Conservation (phyloP, 2,329 filamentous ascomycete genomes). For the Pseudogymnoascus sp. region DNA sequence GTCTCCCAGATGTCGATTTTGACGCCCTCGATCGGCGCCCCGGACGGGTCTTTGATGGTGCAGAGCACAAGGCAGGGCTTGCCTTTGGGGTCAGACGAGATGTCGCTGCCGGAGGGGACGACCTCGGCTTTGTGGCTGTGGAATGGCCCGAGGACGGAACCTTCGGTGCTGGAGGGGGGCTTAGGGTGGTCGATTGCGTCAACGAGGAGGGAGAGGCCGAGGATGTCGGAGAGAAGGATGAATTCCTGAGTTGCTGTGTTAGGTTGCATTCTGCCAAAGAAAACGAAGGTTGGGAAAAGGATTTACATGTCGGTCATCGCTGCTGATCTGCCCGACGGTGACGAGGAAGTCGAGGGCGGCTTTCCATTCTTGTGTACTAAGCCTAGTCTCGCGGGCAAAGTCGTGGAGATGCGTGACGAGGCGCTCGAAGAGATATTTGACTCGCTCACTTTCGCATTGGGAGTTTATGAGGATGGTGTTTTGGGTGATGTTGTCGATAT, state of each 20-base stretch:
- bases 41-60: constrained; percentile 58
- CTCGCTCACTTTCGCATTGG: constrained; percentile 55
- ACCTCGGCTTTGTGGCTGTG: constrained; percentile 70
- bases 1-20: constrained; percentile 84
- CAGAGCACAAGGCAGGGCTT: constrained; percentile 68
- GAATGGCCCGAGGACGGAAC: constrained; percentile 76
- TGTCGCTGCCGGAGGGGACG: constrained; percentile 50
- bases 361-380: too few relatives aligned
- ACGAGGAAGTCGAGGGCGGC: too few relatives aligned
- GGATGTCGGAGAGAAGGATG: constrained; percentile 73
- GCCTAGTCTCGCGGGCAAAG: too few relatives aligned
- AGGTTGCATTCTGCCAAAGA: neutral
- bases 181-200: constrained; percentile 82
- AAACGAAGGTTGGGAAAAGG: neutral
- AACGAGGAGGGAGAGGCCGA: constrained; percentile 73
- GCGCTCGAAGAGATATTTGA: constrained; percentile 60
- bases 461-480: constrained; percentile 72
- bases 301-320: too few relatives aligned
- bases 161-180: constrained; percentile 62
- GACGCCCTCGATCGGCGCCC: constrained; percentile 56
- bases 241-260: constrained; percentile 51
- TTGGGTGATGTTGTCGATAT: constrained; percentile 73
- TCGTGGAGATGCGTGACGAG: too few relatives aligned
- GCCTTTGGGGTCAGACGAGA: constrained; percentile 64
- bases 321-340: too few relatives aligned